Evolutionary conservation across 169 alveolate species (phyloP).

Genomic region (Hepatocystis sp.): DNA sequence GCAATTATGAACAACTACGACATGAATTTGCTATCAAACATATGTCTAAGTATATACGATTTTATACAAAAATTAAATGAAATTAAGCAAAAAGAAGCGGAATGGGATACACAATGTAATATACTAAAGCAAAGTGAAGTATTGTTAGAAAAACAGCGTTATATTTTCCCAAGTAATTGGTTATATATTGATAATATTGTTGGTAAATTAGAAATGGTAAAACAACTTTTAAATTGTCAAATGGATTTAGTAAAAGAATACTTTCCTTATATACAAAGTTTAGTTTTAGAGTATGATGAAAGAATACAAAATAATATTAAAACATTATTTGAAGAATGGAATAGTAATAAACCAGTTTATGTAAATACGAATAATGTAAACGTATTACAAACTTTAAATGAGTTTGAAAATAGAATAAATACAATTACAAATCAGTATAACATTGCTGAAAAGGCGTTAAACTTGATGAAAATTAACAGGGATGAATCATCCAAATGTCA

Average conservation of each 20-base stretch:
- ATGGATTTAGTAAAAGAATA: conserved; percentile 70
- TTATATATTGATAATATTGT: conserved; percentile 93
- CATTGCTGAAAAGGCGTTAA: conserved; percentile 32
- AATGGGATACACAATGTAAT: conserved; percentile 92
- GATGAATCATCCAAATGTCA: conserved; percentile 87
- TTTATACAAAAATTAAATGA: conserved; percentile 93
- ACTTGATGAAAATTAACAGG: conserved; percentile 33
- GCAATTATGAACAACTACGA: conserved; percentile 81
- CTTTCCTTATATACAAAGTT: conserved; percentile 56
- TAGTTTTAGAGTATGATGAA: conserved; percentile 61
- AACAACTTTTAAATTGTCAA: conserved; percentile 81
- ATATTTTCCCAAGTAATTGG: conserved; percentile 93
- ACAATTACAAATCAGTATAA: conserved; percentile 31
- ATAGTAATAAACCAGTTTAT: conserved; percentile 66
- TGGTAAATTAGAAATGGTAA: conserved; percentile 93
- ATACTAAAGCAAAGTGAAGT: conserved; percentile 91
- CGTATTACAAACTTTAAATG: conserved; percentile 65
- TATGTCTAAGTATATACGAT: conserved; percentile 86
- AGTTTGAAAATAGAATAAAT: conserved; percentile 58
- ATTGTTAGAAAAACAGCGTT: conserved; percentile 93
- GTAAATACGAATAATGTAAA: conserved; percentile 60
- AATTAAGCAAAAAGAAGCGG: conserved; percentile 87
- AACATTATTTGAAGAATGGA: conserved; percentile 70
- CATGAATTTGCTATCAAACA: conserved; percentile 78
- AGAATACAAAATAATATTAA: conserved; percentile 63